Evolutionary conservation across 2,329 filamentous ascomycete genomes (phyloP).

Genomic region (Emmonsia crescens): DNA sequence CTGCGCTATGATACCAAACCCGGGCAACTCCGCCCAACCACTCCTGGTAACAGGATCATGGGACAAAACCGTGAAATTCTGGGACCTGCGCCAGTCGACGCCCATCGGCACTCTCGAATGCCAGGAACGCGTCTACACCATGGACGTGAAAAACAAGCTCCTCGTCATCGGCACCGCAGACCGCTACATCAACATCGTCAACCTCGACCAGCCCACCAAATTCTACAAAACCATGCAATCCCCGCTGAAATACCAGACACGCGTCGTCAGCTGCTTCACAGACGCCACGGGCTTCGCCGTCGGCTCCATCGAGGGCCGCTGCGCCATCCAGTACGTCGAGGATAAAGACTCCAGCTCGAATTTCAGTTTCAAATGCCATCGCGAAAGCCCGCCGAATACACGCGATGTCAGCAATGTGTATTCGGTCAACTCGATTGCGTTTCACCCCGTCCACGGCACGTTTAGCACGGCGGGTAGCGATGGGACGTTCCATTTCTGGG

Average conservation of each 20-base stretch:
- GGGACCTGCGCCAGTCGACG: conserved; percentile 42
- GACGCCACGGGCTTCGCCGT: conserved; percentile 89
- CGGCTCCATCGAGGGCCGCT: conserved; percentile 91
- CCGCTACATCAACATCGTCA: conserved; percentile 90
- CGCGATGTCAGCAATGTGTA: conserved; percentile 77
- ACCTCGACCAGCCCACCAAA: conserved; percentile 74
- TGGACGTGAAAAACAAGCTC: conserved; percentile 82
- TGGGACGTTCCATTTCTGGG: conserved; percentile 72
- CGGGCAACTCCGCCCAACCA: conserved; percentile 39
- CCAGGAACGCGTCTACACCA: conserved; percentile 58
- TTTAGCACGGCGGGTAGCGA: conserved; percentile 94
- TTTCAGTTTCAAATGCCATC: conserved; percentile 99
- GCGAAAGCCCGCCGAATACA: conserved; percentile 56
- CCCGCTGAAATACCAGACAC: conserved; percentile 95
- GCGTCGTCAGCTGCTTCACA: conserved; percentile 87
- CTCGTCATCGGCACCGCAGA: conserved; percentile 90
- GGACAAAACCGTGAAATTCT: conserved; percentile 49
- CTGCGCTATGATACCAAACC: conserved; percentile 65
- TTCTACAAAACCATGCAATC: conserved; percentile 96
- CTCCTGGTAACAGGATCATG: conserved; percentile 78
- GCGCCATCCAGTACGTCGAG: conserved; percentile 96
- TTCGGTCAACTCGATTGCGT: conserved; percentile 93
- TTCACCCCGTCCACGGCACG: conserved; percentile 94
- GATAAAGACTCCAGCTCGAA: conserved; percentile 87
- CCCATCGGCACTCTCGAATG: conserved; percentile 39